These are phyloP conservation scores for Handroanthus guayacan DNA, from an alignment of 257 asterid species.

Conservation along the genomic window DNA sequence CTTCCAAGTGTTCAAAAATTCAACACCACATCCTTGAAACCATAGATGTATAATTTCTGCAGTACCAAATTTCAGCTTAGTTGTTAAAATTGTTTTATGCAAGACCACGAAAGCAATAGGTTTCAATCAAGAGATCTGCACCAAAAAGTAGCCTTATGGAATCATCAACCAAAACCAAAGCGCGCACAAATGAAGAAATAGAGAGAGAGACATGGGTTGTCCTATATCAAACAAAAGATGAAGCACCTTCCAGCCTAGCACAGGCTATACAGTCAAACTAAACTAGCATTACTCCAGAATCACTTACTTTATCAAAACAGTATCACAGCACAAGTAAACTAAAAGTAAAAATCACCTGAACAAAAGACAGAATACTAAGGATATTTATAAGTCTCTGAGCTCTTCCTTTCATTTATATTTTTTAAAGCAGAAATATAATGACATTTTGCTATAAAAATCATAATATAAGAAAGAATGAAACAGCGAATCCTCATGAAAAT, in stretches of 20 bases:
- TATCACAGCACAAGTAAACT: neutral
- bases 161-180: neutral
- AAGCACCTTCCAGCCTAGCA: neutral
- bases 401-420: constrained; percentile 3
- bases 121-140: neutral
- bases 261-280: neutral
- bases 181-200: too few species aligned
- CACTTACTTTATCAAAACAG: neutral
- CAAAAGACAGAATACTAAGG: constrained; percentile 4
- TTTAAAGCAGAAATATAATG: neutral
- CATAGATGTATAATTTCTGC: neutral
- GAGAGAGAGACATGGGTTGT: neutral
- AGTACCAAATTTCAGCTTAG: neutral
- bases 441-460: neutral
- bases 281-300: neutral
- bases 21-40: constrained; percentile 12
- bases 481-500: neutral
- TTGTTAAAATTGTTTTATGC: neutral
- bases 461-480: too few species aligned
- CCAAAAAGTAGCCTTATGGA: neutral
- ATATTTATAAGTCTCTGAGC: neutral
- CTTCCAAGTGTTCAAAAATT: neutral
- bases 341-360: neutral
- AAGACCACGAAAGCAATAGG: neutral
- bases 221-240: neutral